Conservation (phyloP, 1,284 basidiomycete species). For the Gomphus bonarii region DNA sequence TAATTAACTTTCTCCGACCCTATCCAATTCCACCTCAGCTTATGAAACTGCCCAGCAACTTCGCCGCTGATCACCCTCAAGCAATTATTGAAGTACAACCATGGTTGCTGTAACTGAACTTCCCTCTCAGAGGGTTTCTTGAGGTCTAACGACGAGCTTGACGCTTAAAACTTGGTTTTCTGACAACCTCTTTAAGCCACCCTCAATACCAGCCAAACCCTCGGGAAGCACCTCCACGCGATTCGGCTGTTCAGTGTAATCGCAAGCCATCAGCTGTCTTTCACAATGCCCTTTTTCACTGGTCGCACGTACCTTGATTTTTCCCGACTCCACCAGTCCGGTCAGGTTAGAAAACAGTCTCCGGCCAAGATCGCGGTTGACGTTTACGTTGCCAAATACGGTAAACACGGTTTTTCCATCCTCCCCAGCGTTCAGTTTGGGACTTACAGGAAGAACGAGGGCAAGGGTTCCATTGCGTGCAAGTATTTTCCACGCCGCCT, state of each 20-base stretch:
- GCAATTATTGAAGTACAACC: too few species aligned
- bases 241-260: constrained; percentile 23
- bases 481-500: constrained; percentile 1
- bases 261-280: constrained; percentile 9
- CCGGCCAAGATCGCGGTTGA: constrained; percentile 19
- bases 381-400: constrained; percentile 21
- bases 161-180: constrained; percentile 32
- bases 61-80: too few species aligned
- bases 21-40: too few species aligned
- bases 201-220: constrained; percentile 35
- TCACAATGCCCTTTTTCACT: constrained; percentile 3
- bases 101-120: background rate
- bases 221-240: constrained; percentile 31
- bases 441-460: constrained; percentile 14
- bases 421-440: constrained; percentile 17
- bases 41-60: too few species aligned
- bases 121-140: constrained; percentile 24
- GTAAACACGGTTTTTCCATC: constrained; percentile 16
- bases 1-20: too few species aligned
- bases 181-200: constrained; percentile 32
- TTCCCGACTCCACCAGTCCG: constrained; percentile 25
- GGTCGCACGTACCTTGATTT: constrained; percentile 24
- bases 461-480: background rate
- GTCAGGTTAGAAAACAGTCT: constrained; percentile 21
- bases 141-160: constrained; percentile 41